These are phyloP conservation scores for Pharus latifolius DNA, from an alignment of 176 grass and related monocot species.

Conservation along the genomic window DNA sequence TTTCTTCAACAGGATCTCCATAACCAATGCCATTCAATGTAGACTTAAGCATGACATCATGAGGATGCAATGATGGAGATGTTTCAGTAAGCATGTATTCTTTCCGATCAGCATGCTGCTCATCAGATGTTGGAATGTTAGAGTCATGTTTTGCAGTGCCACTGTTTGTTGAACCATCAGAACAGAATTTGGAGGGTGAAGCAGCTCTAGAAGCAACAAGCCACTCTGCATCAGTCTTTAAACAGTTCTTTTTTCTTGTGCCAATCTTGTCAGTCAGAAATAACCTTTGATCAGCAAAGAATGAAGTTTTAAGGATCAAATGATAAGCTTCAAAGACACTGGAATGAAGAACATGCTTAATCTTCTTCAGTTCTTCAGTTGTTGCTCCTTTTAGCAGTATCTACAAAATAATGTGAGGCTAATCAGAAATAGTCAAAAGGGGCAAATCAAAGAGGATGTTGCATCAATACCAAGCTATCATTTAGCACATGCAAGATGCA, in stretches of 20 bases:
- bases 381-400: conserved; percentile 85
- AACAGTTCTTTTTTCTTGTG: conserved; percentile 23
- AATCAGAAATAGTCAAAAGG: conserved; percentile 1
- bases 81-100: conserved; percentile 8
- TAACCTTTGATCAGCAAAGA: conserved; percentile 78
- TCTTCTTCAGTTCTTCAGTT: conserved; percentile 80
- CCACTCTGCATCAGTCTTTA: conserved; percentile 4
- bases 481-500: not conserved
- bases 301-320: conserved; percentile 89
- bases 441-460: not conserved
- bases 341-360: conserved; percentile 75
- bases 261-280: conserved; percentile 44
- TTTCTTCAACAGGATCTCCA: conserved; percentile 1
- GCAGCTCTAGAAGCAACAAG: not conserved
- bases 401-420: conserved; percentile 34
- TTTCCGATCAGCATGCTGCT: conserved; percentile 23
- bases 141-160: conserved; percentile 8
- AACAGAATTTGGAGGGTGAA: conserved; percentile 2
- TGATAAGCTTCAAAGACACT: conserved; percentile 95
- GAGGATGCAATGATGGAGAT: not conserved
- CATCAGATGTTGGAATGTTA: conserved; percentile 17
- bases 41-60: conserved; percentile 9
- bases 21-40: not conserved
- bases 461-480: not conserved
- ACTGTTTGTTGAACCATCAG: conserved; percentile 21